phyloP scores from a whole-genome alignment of 2,329 filamentous ascomycete genomes.

The Decorospora gaudefroyi region DNA sequence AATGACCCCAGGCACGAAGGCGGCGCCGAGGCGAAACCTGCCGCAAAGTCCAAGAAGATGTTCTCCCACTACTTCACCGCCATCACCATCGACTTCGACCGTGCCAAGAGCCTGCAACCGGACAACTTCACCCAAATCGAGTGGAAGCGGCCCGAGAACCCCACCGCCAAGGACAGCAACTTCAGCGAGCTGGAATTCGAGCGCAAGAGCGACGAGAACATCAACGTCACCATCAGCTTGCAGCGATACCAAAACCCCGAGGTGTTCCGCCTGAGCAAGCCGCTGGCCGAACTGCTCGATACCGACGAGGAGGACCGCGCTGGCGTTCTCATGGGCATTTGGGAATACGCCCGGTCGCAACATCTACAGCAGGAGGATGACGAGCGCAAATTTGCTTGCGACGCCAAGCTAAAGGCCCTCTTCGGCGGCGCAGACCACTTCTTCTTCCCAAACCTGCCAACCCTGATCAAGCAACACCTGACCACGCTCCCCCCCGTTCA shows the following conservation, averaged over 20 bases:
- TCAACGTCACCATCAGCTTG: conserved; percentile 88
- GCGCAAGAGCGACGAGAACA: conserved; percentile 87
- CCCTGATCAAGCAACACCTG: conserved; percentile 78
- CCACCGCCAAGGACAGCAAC: conserved; percentile 68
- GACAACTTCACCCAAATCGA: conserved; percentile 68
- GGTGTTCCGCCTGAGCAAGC: conserved; percentile 76
- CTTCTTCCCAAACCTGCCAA: conserved; percentile 82
- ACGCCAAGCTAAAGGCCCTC: conserved; percentile 78
- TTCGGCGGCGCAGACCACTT: conserved; percentile 72
- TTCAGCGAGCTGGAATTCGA: conserved; percentile 94
- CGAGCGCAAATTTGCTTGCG: conserved; percentile 88
- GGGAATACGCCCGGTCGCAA: conserved; percentile 90
- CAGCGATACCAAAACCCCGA: conserved; percentile 83
- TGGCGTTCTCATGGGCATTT: conserved; percentile 86
- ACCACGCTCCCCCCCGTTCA: conserved; percentile 78
- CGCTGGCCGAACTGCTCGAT: conserved; percentile 82
- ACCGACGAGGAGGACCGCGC: conserved; percentile 84
- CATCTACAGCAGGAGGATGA: conserved; percentile 93
- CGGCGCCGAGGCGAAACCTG: conserved; percentile 43
- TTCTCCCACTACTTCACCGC: conserved; percentile 78
- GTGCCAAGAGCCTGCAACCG: conserved; percentile 66
- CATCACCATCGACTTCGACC: conserved; percentile 68
- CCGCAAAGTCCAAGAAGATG: conserved; percentile 59
- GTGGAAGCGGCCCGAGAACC: conserved; percentile 80
- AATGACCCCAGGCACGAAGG: conserved; percentile 62